Evolutionary conservation across 805 yeast genomes (phyloP).

Genomic region (Saturnispora diversa): DNA sequence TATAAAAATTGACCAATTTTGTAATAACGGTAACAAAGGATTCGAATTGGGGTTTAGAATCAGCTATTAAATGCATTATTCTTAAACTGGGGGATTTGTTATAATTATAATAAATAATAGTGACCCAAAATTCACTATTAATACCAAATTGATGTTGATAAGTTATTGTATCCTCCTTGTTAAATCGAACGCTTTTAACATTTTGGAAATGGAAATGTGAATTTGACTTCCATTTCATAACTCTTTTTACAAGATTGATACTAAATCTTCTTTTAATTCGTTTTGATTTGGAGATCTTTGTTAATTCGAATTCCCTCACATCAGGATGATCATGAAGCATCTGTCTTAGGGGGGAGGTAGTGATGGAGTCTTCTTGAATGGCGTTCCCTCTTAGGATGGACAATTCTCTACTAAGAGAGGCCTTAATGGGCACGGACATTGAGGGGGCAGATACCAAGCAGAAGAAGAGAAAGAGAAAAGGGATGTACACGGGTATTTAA

Average conservation of each 20-base stretch:
- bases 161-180: conserved; percentile 69
- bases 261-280: conserved; percentile 49
- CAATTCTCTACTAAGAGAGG: conserved; percentile 6
- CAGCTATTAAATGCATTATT: conserved; percentile 72
- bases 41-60: conserved; percentile 42
- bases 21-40: conserved; percentile 47
- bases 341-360: conserved; percentile 4
- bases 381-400: conserved; percentile 1
- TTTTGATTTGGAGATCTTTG: conserved; percentile 66
- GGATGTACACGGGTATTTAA: too few species aligned
- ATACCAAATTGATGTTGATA: conserved; percentile 81
- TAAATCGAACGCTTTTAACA: conserved; percentile 53
- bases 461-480: neutral
- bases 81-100: conserved; percentile 45
- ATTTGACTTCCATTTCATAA: conserved; percentile 50
- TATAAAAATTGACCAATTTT: conserved; percentile 36
- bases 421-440: conserved; percentile 7
- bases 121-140: conserved; percentile 71
- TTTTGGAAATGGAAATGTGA: conserved; percentile 48
- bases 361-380: neutral
- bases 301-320: conserved; percentile 45
- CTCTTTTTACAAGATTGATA: conserved; percentile 48
- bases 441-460: too few species aligned
- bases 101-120: conserved; percentile 61
- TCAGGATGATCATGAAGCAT: conserved; percentile 9